Evolutionary conservation across 306 rosid species (phyloP).

Genomic region (Cucumis hystrix): DNA sequence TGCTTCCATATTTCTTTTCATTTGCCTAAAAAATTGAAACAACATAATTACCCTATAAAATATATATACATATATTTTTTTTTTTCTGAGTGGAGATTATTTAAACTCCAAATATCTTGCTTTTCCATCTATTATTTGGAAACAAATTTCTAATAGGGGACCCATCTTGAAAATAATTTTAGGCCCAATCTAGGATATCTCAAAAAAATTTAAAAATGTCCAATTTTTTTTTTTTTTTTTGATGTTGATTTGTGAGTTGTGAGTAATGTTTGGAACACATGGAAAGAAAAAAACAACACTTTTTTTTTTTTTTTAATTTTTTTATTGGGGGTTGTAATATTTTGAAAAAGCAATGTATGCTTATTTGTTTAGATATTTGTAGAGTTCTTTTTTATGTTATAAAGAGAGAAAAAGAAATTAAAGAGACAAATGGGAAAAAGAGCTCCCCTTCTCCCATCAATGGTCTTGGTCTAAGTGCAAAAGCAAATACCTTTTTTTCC

Average conservation of each 20-base stretch:
- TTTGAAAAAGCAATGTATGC: background rate
- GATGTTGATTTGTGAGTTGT: background rate
- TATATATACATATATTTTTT: background rate
- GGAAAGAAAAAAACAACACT: background rate
- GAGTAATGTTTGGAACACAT: background rate
- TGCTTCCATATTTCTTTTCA: background rate
- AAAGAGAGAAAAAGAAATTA: background rate
- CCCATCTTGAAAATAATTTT: background rate
- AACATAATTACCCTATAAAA: background rate
- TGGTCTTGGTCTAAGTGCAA: slow-evolving; percentile 52
- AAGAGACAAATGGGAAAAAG: slow-evolving; percentile 20
- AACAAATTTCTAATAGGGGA: background rate
- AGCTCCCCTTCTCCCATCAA: slow-evolving; percentile 22
- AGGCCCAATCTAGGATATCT: background rate
- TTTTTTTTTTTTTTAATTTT: too few relatives aligned
- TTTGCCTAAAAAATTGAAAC: too few relatives aligned
- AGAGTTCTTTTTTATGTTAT: background rate
- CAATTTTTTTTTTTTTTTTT: background rate
- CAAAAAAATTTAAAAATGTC: background rate
- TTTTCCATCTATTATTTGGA: background rate
- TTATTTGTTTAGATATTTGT: background rate
- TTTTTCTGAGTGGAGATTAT: background rate
- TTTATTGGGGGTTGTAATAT: too few relatives aligned
- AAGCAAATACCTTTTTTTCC: slow-evolving; percentile 37
- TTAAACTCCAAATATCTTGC: background rate